These are phyloP conservation scores for Kwoniella europaea DNA, from an alignment of 768 basidiomycete genomes.

Conservation along the genomic window DNA sequence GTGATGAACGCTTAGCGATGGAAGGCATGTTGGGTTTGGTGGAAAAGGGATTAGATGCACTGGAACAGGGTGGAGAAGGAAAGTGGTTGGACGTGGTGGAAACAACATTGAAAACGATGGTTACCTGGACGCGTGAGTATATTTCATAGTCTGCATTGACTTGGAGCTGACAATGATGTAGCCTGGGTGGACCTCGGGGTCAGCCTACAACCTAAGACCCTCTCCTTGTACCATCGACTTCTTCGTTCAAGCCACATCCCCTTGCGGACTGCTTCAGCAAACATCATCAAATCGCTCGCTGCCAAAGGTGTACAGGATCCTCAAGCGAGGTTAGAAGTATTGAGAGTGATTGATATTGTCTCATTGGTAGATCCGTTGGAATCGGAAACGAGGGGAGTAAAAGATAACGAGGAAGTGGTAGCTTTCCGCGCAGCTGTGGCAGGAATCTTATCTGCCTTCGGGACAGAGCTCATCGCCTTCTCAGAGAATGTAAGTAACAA, in stretches of 20 bases:
- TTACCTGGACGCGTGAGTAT: slow-evolving; percentile 87
- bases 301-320: slow-evolving; percentile 92
- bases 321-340: slow-evolving; percentile 81
- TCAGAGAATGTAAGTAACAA: slow-evolving; percentile 68
- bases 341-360: slow-evolving; percentile 85
- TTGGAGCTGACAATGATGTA: slow-evolving; percentile 56
- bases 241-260: slow-evolving; percentile 74
- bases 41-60: slow-evolving; percentile 62
- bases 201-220: slow-evolving; percentile 86
- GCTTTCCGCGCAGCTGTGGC: slow-evolving; percentile 88
- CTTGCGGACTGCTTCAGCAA: slow-evolving; percentile 78
- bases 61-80: slow-evolving; percentile 59
- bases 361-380: slow-evolving; percentile 82
- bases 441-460: slow-evolving; percentile 77
- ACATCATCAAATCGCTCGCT: slow-evolving; percentile 80
- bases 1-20: slow-evolving; percentile 83
- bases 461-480: slow-evolving; percentile 80
- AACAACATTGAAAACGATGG: slow-evolving; percentile 89
- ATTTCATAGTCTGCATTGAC: slow-evolving; percentile 33
- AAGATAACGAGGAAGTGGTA: slow-evolving; percentile 84
- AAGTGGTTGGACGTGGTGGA: slow-evolving; percentile 75
- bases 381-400: slow-evolving; percentile 70
- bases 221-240: slow-evolving; percentile 80
- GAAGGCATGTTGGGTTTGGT: slow-evolving; percentile 82
- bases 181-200: slow-evolving; percentile 98